Base-by-base conservation (phyloP, 805 yeast genomes). In the Wickerhamiella kurtzmanii region DNA sequence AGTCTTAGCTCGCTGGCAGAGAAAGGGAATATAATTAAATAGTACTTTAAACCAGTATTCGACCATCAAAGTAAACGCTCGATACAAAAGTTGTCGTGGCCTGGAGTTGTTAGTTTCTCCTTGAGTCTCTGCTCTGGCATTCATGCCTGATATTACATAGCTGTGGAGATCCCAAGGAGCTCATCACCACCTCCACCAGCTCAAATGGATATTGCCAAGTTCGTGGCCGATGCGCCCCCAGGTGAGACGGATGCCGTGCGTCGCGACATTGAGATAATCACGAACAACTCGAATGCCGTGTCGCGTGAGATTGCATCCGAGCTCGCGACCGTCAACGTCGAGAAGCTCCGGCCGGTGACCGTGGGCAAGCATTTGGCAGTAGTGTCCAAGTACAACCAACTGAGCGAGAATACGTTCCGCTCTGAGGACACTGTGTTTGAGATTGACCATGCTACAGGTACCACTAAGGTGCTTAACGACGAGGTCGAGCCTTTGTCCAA, bases 181-280 rank as follows among this genome's bases (percentile, higher is more conserved):
- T 25, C 32, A 25, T 11, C 32, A 25, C 32, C 32, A 25, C 32
- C n/a, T n/a, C n/a, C n/a, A n/a, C 17, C 21, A 8, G 19, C 19
- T 37, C 9, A 13, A 11, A 22, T 41, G 35, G 44, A 43, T 22
- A 44, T 64, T 22, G 56, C 65, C 16, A 44, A 53, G 39, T 64
- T 67, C 44, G 53, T 76, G 35, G 55, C 60, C 25, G 80, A 76
- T 46, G 71, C 79, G 2, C 80, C 81, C 18, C 75, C 79, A 4
- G 81, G 81, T 17, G 76, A 72, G 58, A 69, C 70, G 38, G 52
- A 67, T 46, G 52, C 62, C 9, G 71, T 67, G 21, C 51, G 59
- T n/a, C 58, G 61, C 37, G 79, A 76, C 50, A 60, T 77, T 48
- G 65, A 67, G 41, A 58, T 46, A 18, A 41, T 54, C 43, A 46